phyloP scores from a whole-genome alignment of 2,329 filamentous ascomycete genomes.

The Coleophoma cylindrospora region DNA sequence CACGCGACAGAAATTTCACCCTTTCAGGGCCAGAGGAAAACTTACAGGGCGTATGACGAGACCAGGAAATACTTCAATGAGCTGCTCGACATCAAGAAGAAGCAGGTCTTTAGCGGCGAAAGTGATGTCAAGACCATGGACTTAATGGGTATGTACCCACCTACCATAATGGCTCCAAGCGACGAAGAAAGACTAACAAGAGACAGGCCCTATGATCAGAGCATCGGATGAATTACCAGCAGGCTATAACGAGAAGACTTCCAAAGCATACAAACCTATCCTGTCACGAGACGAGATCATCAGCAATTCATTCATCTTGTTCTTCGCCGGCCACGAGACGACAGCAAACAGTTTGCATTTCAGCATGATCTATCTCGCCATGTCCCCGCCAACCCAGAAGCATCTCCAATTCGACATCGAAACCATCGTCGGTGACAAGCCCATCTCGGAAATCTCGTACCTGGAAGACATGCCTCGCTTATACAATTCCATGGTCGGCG shows the following conservation, averaged over 20 bases:
- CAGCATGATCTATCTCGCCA: slow-evolving; percentile 19
- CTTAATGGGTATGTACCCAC: slow-evolving; percentile 10
- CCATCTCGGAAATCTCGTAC: slow-evolving; percentile 13
- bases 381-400: slow-evolving; percentile 9
- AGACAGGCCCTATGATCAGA: slow-evolving; percentile 15
- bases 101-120: slow-evolving; percentile 15
- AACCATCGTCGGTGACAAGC: slow-evolving; percentile 16
- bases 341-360: slow-evolving; percentile 21
- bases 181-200: no score
- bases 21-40: slow-evolving; percentile 33
- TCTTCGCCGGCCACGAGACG: slow-evolving; percentile 20
- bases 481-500: slow-evolving; percentile 20
- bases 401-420: slow-evolving; percentile 22
- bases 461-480: slow-evolving; percentile 15
- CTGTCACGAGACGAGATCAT: slow-evolving; percentile 9
- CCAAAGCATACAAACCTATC: neutral
- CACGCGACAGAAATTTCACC: slow-evolving; percentile 22
- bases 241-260: neutral
- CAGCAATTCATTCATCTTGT: slow-evolving; percentile 18
- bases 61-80: slow-evolving; percentile 47
- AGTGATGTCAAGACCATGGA: slow-evolving; percentile 18
- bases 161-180: no score
- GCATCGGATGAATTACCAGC: slow-evolving; percentile 7
- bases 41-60: slow-evolving; percentile 36
- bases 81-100: slow-evolving; percentile 32